phyloP scores from a whole-genome alignment of 148 eudicot genomes.

The Pharnaceum exiguum region DNA sequence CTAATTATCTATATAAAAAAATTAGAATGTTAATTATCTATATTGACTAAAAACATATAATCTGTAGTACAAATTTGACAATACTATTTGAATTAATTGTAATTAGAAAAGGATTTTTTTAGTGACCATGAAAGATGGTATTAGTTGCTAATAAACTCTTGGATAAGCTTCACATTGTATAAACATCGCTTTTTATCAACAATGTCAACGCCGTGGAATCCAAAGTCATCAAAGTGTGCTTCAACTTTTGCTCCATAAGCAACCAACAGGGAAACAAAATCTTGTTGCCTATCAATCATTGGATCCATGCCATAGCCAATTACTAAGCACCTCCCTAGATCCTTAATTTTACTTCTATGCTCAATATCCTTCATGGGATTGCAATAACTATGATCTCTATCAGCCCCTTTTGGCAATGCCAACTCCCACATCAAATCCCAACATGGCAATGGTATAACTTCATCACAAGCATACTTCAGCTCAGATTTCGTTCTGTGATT shows the following conservation, averaged over 20 bases:
- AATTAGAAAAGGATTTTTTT: too few relatives aligned
- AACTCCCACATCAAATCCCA: constrained; percentile 62
- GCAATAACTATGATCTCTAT: constrained; percentile 61
- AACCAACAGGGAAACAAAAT: constrained; percentile 58
- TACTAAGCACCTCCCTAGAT: constrained; percentile 56
- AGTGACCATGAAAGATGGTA: too few relatives aligned
- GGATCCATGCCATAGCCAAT: constrained; percentile 75
- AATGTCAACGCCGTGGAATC: constrained; percentile 67
- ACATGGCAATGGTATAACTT: constrained; percentile 42
- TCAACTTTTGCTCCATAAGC: constrained; percentile 56
- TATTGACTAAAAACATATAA: too few relatives aligned
- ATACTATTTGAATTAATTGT: too few relatives aligned
- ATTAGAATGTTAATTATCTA: too few relatives aligned
- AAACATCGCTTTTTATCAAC: constrained; percentile 44
- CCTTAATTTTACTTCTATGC: constrained; percentile 25
- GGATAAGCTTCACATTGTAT: constrained; percentile 40
- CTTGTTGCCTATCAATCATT: constrained; percentile 76
- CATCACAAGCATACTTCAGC: constrained; percentile 43
- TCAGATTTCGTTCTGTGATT: constrained; percentile 46
- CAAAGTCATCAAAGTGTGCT: constrained; percentile 68
- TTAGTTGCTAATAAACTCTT: constrained; percentile 53
- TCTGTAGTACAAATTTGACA: too few relatives aligned
- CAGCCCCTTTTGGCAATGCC: constrained; percentile 49
- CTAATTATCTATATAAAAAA: too few relatives aligned
- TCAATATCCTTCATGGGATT: constrained; percentile 50